Percentiles rank a stretch among this genome's conserved stretches.
phyloP scores from a whole-genome alignment of 2,329 filamentous ascomycete species.

The Cercospora sp. region DNA sequence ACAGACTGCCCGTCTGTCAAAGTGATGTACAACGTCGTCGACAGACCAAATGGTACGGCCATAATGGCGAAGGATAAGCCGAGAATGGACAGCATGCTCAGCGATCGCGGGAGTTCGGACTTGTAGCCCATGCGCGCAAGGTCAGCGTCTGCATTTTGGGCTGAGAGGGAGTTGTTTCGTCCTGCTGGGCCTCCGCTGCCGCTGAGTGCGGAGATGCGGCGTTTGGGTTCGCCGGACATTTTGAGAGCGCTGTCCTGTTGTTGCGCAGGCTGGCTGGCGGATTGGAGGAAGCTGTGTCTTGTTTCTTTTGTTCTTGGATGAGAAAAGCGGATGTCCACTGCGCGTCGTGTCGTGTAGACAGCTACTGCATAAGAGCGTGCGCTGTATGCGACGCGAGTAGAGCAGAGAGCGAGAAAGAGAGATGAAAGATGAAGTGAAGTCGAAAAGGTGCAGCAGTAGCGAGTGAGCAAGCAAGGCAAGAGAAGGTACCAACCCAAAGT shows the following conservation, averaged over 20 bases:
- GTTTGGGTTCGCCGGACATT: constrained; percentile 21
- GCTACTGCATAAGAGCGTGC: background rate
- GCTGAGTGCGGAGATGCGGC: constrained; percentile 18
- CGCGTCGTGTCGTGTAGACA: background rate
- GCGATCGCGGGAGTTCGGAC: constrained; percentile 63
- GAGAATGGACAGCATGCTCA: constrained; percentile 69
- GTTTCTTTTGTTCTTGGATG: background rate
- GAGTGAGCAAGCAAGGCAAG: background rate
- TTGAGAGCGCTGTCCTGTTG: background rate
- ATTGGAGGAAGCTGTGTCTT: background rate
- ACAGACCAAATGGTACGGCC: constrained; percentile 68
- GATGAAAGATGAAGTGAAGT: background rate
- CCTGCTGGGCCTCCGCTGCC: background rate
- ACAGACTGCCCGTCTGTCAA: constrained; percentile 68
- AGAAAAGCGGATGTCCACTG: background rate
- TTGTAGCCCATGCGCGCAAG: constrained; percentile 68
- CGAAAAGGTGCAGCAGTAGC: background rate
- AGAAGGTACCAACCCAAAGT: background rate
- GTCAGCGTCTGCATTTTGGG: constrained; percentile 56
- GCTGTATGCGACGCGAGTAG: background rate
- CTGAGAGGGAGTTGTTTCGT: constrained; percentile 33
- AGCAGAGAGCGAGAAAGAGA: background rate
- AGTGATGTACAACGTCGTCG: constrained; percentile 67
- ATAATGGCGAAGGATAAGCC: constrained; percentile 74
- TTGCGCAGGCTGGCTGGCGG: background rate